These are phyloP conservation scores for Arthrobotrys entomopaga DNA, from an alignment of 2,329 filamentous ascomycete genomes.

Conservation along the genomic window DNA sequence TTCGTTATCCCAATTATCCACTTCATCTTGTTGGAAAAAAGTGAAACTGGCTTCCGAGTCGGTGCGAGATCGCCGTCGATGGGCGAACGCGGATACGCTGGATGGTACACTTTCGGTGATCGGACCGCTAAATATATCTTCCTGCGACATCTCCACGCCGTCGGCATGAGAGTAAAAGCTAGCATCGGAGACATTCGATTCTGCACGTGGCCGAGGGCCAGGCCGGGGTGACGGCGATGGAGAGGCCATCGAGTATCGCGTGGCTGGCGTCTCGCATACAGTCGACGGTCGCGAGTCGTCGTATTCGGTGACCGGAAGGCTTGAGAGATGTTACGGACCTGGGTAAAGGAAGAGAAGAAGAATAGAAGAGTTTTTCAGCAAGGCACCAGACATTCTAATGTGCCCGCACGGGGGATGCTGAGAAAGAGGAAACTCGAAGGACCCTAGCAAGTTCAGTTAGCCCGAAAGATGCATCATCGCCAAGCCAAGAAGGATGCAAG, in stretches of 20 bases:
- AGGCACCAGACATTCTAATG: conserved; percentile 27
- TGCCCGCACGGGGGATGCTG: conserved; percentile 24
- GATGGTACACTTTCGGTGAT: conserved; percentile 96
- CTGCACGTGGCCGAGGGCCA: conserved; percentile 46
- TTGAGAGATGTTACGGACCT: conserved; percentile 8
- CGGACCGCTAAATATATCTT: conserved; percentile 81
- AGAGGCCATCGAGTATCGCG: conserved; percentile 49
- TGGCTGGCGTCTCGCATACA: conserved; percentile 39
- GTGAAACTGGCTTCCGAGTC: conserved; percentile 90
- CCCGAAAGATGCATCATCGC: conserved; percentile 45
- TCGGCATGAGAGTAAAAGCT: conserved; percentile 46
- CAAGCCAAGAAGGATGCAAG: conserved; percentile 19
- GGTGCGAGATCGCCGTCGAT: conserved; percentile 77
- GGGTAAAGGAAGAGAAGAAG: conserved; percentile 15
- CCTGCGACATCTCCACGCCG: conserved; percentile 61
- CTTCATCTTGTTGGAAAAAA: conserved; percentile 80
- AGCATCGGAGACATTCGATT: conserved; percentile 54
- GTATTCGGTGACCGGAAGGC: conserved; percentile 8
- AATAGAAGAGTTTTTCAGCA: conserved; percentile 26
- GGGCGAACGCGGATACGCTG: conserved; percentile 88
- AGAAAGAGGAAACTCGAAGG: conserved; percentile 51
- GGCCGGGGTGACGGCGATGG: conserved; percentile 41
- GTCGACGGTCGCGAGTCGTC: conserved; percentile 1
- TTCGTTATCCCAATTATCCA: conserved; percentile 68
- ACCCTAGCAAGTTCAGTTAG: not conserved